Conservation (phyloP, 2,329 filamentous ascomycete genomes). For the Madurella fahalii region DNA sequence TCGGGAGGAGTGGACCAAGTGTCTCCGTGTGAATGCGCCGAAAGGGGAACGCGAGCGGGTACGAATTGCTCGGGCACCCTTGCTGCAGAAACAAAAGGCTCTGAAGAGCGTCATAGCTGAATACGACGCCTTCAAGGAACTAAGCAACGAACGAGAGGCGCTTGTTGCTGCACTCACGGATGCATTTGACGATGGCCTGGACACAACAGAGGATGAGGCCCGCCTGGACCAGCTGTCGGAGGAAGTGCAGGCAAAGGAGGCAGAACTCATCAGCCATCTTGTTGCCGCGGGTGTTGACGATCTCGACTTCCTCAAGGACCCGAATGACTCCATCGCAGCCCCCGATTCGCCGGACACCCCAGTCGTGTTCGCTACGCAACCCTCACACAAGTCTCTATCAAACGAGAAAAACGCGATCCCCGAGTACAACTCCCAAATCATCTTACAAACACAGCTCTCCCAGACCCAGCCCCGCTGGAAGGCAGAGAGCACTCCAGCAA, state of each 20-base stretch:
- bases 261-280: constrained; percentile 39
- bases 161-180: constrained; percentile 45
- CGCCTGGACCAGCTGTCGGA: constrained; percentile 46
- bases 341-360: constrained; percentile 26
- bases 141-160: constrained; percentile 42
- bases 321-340: constrained; percentile 27
- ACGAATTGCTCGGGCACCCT: constrained; percentile 46
- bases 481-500: neutral
- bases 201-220: constrained; percentile 50
- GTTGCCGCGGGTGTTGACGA: constrained; percentile 44
- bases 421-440: constrained; percentile 42
- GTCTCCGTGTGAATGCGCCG: constrained; percentile 44
- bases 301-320: constrained; percentile 35
- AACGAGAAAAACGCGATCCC: constrained; percentile 31
- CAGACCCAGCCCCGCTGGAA: neutral
- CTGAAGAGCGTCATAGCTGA: constrained; percentile 40
- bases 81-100: constrained; percentile 44
- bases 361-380: constrained; percentile 45
- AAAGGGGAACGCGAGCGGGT: constrained; percentile 44
- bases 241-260: constrained; percentile 42
- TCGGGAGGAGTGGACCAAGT: constrained; percentile 43
- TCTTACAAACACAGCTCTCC: constrained; percentile 40
- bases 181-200: constrained; percentile 47
- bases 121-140: constrained; percentile 39
- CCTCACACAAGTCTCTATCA: constrained; percentile 30